These are phyloP conservation scores for Tagetes erecta DNA, from an alignment of 129 eudicot species.

Conservation along the genomic window DNA sequence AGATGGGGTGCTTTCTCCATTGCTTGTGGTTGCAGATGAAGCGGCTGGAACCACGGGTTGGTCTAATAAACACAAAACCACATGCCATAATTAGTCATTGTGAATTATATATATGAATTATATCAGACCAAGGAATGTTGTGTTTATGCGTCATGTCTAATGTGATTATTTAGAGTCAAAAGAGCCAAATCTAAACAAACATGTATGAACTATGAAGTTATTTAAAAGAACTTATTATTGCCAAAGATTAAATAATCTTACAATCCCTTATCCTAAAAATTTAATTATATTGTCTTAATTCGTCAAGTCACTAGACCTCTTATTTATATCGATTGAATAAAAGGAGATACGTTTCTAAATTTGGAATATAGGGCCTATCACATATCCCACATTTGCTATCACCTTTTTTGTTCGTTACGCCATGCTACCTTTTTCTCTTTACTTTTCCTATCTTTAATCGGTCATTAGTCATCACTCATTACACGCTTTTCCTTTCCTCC, in stretches of 20 bases:
- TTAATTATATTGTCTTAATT: neutral
- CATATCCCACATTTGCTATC: neutral
- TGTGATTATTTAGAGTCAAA: neutral
- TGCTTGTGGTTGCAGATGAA: conserved; percentile 78
- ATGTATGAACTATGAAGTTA: neutral
- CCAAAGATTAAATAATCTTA: neutral
- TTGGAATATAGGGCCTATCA: neutral
- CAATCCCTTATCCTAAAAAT: neutral
- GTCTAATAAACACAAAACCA: conserved; percentile 37
- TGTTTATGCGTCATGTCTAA: no score
- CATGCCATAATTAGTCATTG: conserved; percentile 13
- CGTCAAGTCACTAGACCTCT: neutral
- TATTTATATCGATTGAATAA: neutral
- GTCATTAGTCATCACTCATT: neutral
- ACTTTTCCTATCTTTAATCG: neutral
- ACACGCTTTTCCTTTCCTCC: neutral
- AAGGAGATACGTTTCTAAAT: neutral
- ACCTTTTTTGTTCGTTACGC: neutral
- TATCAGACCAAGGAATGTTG: neutral
- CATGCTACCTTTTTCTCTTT: neutral
- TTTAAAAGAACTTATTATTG: neutral
- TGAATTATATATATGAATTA: neutral
- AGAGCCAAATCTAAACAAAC: neutral
- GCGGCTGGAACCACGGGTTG: conserved; percentile 66
- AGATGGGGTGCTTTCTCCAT: conserved; percentile 63